Conservation (phyloP, 2,329 filamentous ascomycete genomes). For the Penicillium sp. region DNA sequence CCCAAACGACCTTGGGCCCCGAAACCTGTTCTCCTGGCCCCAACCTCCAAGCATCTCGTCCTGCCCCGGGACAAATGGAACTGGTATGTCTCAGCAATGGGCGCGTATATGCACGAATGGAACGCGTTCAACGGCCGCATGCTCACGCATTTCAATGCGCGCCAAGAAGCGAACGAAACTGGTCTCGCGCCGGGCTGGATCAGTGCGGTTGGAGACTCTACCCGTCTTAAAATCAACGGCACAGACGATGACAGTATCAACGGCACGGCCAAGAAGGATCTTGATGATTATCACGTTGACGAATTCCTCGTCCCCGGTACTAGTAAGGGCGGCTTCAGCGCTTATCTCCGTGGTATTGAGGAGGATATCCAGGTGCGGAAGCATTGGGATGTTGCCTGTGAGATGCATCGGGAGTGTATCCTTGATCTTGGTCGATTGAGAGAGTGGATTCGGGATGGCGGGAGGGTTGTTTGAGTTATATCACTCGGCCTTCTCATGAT, state of each 20-base stretch:
- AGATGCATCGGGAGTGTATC: slow-evolving; percentile 47
- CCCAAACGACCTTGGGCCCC: slow-evolving; percentile 51
- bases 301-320: slow-evolving; percentile 33
- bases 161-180: slow-evolving; percentile 50
- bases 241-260: slow-evolving; percentile 26
- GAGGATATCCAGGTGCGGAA: slow-evolving; percentile 48
- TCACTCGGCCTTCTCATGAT: not conserved
- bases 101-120: slow-evolving; percentile 58
- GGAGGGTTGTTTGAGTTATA: slow-evolving; percentile 26
- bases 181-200: slow-evolving; percentile 53
- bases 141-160: slow-evolving; percentile 55
- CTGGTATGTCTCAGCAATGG: slow-evolving; percentile 55
- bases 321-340: slow-evolving; percentile 44
- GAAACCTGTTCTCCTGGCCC: slow-evolving; percentile 15
- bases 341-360: slow-evolving; percentile 47
- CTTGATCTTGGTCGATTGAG: slow-evolving; percentile 42
- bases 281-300: slow-evolving; percentile 25
- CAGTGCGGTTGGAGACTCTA: slow-evolving; percentile 51
- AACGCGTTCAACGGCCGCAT: slow-evolving; percentile 56
- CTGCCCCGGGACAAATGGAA: slow-evolving; percentile 52
- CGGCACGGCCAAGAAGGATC: slow-evolving; percentile 4
- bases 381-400: slow-evolving; percentile 51
- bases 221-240: slow-evolving; percentile 32
- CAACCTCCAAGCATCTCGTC: slow-evolving; percentile 34
- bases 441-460: slow-evolving; percentile 39